A percentile compares a stretch with the other conserved stretches of the same genome.
Conservation (phyloP, 352 stramenopile genomes). For the Plasmopara muralis region DNA sequence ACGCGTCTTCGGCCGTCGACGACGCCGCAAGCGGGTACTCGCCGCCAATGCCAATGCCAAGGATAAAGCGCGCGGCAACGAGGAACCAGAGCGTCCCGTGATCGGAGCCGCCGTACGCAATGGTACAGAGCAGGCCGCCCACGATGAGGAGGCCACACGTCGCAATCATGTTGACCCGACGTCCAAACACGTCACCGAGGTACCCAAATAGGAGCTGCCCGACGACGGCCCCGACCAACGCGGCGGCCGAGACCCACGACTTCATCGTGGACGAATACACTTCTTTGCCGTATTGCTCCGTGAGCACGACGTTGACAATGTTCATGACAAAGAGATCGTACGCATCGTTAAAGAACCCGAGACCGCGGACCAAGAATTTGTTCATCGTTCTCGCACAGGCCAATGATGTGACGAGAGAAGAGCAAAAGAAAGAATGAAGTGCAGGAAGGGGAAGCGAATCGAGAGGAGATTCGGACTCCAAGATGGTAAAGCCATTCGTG, state of each 20-base stretch:
- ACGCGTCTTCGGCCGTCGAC: conserved; percentile 52
- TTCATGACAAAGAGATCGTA: conserved; percentile 85
- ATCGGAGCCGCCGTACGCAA: conserved; percentile 9
- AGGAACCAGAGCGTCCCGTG: conserved; percentile 16
- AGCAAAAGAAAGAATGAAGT: too few species aligned
- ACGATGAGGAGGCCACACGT: conserved; percentile 15
- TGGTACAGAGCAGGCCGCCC: conserved; percentile 15
- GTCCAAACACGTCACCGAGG: conserved; percentile 19
- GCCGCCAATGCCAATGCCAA: conserved; percentile 16
- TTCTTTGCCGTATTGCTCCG: conserved; percentile 56
- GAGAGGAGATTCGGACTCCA: too few species aligned
- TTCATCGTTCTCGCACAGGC: conserved; percentile 23
- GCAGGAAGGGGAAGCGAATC: too few species aligned
- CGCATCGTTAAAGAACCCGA: conserved; percentile 74
- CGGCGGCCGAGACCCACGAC: conserved; percentile 46
- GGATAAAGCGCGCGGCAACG: conserved; percentile 11
- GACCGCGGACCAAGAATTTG: conserved; percentile 57
- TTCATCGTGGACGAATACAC: conserved; percentile 59
- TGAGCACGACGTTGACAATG: conserved; percentile 73
- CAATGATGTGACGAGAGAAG: too few species aligned
- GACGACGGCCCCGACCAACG: conserved; percentile 18
- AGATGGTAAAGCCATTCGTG: too few species aligned
- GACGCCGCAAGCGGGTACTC: conserved; percentile 41
- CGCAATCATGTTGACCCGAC: conserved; percentile 23
- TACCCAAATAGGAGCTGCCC: conserved; percentile 17